A percentile compares a stretch with the other conserved stretches of the same genome.
These are phyloP conservation scores for Strigomonas galati DNA, from an alignment of 208 protist genomes.

Conservation along the genomic window DNA sequence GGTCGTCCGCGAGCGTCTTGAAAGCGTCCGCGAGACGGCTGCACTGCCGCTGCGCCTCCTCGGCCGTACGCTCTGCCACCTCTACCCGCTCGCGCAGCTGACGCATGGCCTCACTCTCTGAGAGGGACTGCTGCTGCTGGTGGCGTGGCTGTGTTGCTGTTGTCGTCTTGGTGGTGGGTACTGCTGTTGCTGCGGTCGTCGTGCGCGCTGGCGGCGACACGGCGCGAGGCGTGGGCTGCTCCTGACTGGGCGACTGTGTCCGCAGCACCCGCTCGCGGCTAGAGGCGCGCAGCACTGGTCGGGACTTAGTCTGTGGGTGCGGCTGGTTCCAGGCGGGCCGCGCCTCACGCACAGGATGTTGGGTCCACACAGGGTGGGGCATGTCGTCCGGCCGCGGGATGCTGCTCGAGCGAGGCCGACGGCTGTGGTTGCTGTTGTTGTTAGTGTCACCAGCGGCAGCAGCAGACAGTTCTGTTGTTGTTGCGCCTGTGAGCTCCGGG, in stretches of 20 bases:
- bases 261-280: constrained; percentile 18
- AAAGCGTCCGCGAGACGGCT: too few relatives aligned
- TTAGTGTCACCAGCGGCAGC: too few relatives aligned
- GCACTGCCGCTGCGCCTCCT: too few relatives aligned
- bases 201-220: not conserved
- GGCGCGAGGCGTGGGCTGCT: constrained; percentile 4
- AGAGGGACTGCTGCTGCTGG: too few relatives aligned
- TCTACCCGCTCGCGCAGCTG: too few relatives aligned
- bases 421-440: too few relatives aligned
- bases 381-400: not conserved
- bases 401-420: too few relatives aligned
- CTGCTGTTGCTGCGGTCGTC: constrained; percentile 1
- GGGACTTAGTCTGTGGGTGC: constrained; percentile 35
- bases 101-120: too few relatives aligned
- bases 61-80: too few relatives aligned
- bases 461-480: not conserved
- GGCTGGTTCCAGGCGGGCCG: constrained; percentile 72
- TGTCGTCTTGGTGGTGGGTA: not conserved
- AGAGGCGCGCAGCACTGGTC: constrained; percentile 49
- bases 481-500: not conserved
- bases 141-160: too few relatives aligned
- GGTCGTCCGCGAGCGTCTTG: too few relatives aligned
- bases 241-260: constrained; percentile 15
- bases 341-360: constrained; percentile 14
- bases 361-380: constrained; percentile 28